A percentile compares a stretch with the other conserved stretches of the same genome.
Evolutionary conservation across 1,284 basidiomycete genomes (phyloP).

Genomic region (Cryptococcus sp.): DNA sequence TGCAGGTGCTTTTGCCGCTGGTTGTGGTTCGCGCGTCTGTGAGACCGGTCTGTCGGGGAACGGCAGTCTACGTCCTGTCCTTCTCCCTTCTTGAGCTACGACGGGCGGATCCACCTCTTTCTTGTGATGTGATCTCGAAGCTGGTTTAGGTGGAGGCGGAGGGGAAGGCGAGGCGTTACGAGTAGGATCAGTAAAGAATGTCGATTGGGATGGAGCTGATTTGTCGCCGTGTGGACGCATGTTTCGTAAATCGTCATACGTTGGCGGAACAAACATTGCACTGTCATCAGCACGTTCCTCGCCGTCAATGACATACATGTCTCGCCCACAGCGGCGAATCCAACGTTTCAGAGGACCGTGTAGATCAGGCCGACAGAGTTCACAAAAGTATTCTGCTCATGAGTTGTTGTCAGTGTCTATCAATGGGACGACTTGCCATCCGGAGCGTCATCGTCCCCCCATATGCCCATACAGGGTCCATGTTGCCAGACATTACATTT

Average conservation of each 20-base stretch:
- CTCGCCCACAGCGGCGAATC: conserved; percentile 36
- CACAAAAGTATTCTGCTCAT: conserved; percentile 71
- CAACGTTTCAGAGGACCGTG: conserved; percentile 74
- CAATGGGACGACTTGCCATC: conserved; percentile 57
- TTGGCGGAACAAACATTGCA: conserved; percentile 37
- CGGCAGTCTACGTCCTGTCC: no score
- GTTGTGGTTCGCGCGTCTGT: conserved; percentile 3
- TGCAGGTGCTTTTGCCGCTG: conserved; percentile 10
- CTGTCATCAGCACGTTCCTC: conserved; percentile 20
- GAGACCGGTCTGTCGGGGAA: no score
- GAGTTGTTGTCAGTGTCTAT: background rate
- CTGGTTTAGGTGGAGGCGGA: conserved; percentile 16
- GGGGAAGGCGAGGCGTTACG: conserved; percentile 7
- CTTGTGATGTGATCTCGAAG: conserved; percentile 30
- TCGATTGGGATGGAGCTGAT: conserved; percentile 45
- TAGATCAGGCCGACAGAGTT: conserved; percentile 83
- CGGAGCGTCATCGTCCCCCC: conserved; percentile 74
- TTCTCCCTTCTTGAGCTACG: conserved; percentile 5
- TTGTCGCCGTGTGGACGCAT: conserved; percentile 31
- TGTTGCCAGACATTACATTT: conserved; percentile 98
- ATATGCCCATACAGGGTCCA: conserved; percentile 91
- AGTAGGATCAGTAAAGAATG: conserved; percentile 37
- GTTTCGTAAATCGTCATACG: conserved; percentile 35
- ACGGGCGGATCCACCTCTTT: conserved; percentile 16
- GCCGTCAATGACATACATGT: conserved; percentile 30